Evolutionary conservation across 2,329 filamentous ascomycete species (phyloP), one percentile per base, ranked within the genome.

Genomic region (Hypocrella siamensis): DNA sequence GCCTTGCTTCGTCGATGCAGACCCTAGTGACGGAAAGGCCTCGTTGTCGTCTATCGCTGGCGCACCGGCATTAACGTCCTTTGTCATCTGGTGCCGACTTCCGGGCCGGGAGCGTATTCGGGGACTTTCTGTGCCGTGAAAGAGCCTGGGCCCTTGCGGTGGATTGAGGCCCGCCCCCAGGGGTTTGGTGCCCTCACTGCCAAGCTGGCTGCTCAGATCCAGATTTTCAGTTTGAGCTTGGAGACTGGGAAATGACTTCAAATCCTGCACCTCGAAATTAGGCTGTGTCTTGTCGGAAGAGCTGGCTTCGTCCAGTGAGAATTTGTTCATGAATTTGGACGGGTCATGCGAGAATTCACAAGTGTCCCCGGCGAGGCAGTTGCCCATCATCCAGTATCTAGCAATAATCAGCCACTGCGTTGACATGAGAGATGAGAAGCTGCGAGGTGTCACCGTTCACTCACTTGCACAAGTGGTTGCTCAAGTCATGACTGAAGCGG

Each of bases 271-370:
- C 41, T 86, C 80, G 38, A 93, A 75, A 38, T 70, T 74, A 4
- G 71, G 70, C 29, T 75, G 67, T n/a, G 63, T 57, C 35, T 70
- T 65, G 36, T 76, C 70, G 25, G 75, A 77, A 18, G 24, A 26
- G 43, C 64, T 65, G 36, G 70, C 62, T 28, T 74, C 81, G 39
- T 82, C 79, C 11, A 94, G 57, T 19, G 67, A 74, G 40, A 98
- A 68, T 43, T 81, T 81, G 46, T 79, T 84, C 58, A 93, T 75
- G 11, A 94, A 68, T 42, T 84, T 73, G 2, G 85, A 75, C 3
- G 90, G 90, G 45, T 98, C 90, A 54, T 98, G 90, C 11, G 88
- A 96, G 60, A 98, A 98, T 37, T 93, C 83, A 54, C 90, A 98
- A 3, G 84, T 86, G 35, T 85, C 79, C 22, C 90, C 88, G 15